Percentiles rank a stretch among this genome's conserved stretches.
These are phyloP conservation scores for Aegilops longissima DNA, from an alignment of 176 grass and related monocot species.

Conservation along the genomic window DNA sequence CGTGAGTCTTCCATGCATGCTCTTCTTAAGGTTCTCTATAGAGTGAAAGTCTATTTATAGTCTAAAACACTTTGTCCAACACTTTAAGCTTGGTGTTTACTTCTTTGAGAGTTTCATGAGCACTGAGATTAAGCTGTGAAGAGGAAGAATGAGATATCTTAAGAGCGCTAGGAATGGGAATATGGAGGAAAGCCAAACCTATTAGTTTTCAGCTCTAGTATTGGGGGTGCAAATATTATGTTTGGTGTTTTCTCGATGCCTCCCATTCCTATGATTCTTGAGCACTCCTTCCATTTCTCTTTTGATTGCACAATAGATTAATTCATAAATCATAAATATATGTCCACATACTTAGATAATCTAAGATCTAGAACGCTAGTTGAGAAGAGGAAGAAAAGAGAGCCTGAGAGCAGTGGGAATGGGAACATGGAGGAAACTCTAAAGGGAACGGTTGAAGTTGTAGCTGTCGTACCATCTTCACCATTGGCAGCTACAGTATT, in stretches of 20 bases:
- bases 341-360: no score
- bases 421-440: no score
- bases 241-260: slow-evolving; percentile 12
- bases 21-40: neutral
- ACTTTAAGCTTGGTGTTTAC: neutral
- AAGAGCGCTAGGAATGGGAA: neutral
- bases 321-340: no score
- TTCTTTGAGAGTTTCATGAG: neutral
- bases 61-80: neutral
- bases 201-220: no score
- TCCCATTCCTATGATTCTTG: slow-evolving; percentile 12
- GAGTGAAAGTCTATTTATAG: neutral
- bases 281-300: neutral
- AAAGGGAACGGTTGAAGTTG: no score
- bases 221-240: neutral
- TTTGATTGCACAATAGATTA: neutral
- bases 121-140: neutral
- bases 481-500: no score
- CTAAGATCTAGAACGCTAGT: no score
- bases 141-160: neutral
- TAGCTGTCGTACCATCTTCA: no score
- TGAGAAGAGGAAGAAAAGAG: neutral
- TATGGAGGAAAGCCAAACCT: no score
- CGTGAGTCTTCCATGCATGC: neutral
- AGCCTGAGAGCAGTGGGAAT: neutral